Evolutionary conservation across 148 eudicot species (phyloP).

Genomic region (Camellia sinensis): DNA sequence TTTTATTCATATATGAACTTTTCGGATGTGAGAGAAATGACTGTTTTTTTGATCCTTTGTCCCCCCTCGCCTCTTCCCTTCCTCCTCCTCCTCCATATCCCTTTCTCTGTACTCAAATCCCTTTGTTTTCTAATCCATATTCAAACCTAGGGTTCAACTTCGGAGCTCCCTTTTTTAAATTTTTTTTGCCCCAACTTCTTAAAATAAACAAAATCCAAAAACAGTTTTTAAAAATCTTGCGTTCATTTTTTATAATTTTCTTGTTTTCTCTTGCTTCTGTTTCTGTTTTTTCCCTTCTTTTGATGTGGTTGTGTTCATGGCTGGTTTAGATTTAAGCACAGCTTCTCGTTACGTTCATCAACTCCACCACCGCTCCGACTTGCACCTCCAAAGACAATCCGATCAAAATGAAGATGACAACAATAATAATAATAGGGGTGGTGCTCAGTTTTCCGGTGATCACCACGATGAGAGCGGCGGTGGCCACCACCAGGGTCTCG

Average conservation of each 20-base stretch:
- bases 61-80: slow-evolving; percentile 20
- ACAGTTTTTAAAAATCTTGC: slow-evolving; percentile 12
- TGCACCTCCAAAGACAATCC: slow-evolving; percentile 32
- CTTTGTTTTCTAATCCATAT: slow-evolving; percentile 21
- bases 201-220: slow-evolving; percentile 14
- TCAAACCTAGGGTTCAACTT: slow-evolving; percentile 28
- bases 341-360: slow-evolving; percentile 52
- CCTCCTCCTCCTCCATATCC: slow-evolving; percentile 18
- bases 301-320: slow-evolving; percentile 45
- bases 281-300: slow-evolving; percentile 13
- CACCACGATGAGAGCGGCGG: slow-evolving; percentile 12
- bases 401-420: slow-evolving; percentile 25
- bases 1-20: slow-evolving; percentile 27
- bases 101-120: slow-evolving; percentile 33
- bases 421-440: background rate
- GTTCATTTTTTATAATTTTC: slow-evolving; percentile 18
- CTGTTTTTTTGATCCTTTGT: slow-evolving; percentile 34
- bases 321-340: slow-evolving; percentile 69
- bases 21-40: slow-evolving; percentile 44
- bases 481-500: slow-evolving; percentile 21
- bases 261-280: slow-evolving; percentile 20
- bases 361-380: slow-evolving; percentile 41
- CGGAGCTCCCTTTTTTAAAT: slow-evolving; percentile 9
- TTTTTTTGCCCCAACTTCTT: background rate
- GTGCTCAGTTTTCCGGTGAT: slow-evolving; percentile 8